phyloP scores from a whole-genome alignment of 139 green algal species.

The Chlorella vulgaris region DNA sequence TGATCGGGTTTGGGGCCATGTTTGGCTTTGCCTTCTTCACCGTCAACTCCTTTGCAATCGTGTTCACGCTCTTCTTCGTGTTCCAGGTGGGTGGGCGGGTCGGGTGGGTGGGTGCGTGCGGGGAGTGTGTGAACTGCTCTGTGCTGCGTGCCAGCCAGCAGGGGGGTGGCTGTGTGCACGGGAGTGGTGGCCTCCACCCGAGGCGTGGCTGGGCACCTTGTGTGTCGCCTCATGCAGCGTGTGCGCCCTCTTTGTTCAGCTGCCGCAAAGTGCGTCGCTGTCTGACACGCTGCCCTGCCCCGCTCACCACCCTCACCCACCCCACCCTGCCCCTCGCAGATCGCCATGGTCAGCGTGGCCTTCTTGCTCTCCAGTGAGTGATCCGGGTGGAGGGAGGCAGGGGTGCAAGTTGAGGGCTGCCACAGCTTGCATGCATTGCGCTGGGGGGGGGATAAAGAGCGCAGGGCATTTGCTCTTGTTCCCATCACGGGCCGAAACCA shows the following conservation, averaged over 20 bases:
- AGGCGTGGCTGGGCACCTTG: no score
- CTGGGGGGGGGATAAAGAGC: no score
- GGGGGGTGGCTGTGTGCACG: no score
- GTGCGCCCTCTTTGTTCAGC: no score
- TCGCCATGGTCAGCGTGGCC: constrained; percentile 74
- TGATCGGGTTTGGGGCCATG: constrained; percentile 78
- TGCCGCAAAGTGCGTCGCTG: background rate
- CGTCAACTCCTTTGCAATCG: constrained; percentile 84
- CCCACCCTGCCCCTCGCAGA: constrained; percentile 19
- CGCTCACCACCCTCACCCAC: background rate
- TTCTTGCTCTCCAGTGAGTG: constrained; percentile 67
- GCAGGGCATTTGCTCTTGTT: no score
- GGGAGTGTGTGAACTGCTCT: no score
- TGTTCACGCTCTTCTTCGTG: constrained; percentile 93
- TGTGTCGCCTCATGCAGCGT: no score
- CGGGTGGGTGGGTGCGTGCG: background rate
- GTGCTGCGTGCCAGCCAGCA: no score
- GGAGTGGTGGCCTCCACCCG: no score
- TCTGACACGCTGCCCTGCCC: background rate
- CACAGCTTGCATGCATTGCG: no score
- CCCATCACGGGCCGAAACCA: no score
- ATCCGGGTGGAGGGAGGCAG: background rate
- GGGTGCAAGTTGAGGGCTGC: background rate
- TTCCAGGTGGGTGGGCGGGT: constrained; percentile 60
- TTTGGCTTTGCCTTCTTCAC: constrained; percentile 92